Evolutionary conservation across 306 rosid species (phyloP).

Genomic region (Vigna trinervia): DNA sequence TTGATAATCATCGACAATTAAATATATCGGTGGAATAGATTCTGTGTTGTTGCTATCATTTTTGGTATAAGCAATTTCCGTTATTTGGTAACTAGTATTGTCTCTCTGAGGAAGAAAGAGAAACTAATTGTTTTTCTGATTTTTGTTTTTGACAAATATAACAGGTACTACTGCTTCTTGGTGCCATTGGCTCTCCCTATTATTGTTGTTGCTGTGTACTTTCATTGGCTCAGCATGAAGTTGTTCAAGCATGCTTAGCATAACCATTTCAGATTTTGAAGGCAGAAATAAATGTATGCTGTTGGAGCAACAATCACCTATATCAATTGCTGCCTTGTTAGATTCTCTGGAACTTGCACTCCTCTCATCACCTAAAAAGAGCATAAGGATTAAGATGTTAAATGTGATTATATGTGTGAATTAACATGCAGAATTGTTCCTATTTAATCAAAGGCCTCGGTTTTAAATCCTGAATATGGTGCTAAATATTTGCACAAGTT

Average conservation of each 20-base stretch:
- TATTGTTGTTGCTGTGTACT: slow-evolving; percentile 74
- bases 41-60: neutral
- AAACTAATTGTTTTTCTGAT: slow-evolving; percentile 30
- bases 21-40: neutral
- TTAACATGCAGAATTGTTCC: no score
- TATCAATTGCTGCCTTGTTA: neutral
- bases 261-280: slow-evolving; percentile 19
- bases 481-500: no score
- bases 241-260: slow-evolving; percentile 85
- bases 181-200: slow-evolving; percentile 88
- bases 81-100: no score
- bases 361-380: no score
- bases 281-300: neutral
- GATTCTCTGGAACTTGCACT: no score
- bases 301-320: slow-evolving; percentile 7
- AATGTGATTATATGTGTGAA: no score
- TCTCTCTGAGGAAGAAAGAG: neutral
- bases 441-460: no score
- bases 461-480: no score
- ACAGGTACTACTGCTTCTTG: slow-evolving; percentile 83
- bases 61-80: neutral
- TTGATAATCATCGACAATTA: neutral
- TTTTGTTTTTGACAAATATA: slow-evolving; percentile 15
- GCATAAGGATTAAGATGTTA: no score
- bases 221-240: slow-evolving; percentile 94